These are phyloP conservation scores for Stereocaulon alpinum DNA, from an alignment of 495 filamentous ascomycete species.

Conservation along the genomic window DNA sequence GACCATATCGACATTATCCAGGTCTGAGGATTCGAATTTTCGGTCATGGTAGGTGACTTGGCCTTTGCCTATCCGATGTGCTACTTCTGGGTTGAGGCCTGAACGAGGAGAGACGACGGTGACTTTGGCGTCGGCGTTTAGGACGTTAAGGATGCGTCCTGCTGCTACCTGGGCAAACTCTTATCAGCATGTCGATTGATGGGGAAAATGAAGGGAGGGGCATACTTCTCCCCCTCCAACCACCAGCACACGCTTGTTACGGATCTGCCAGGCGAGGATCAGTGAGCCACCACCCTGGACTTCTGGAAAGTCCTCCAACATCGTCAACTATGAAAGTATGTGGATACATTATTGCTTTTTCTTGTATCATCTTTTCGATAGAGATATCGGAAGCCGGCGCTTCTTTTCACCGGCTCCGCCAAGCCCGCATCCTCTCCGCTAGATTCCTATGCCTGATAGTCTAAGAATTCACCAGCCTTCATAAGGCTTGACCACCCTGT, in stretches of 20 bases:
- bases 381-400: neutral
- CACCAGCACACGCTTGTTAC: slow-evolving; percentile 71
- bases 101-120: slow-evolving; percentile 70
- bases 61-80: slow-evolving; percentile 58
- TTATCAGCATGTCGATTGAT: slow-evolving; percentile 12
- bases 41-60: slow-evolving; percentile 72
- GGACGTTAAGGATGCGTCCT: slow-evolving; percentile 79
- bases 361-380: neutral
- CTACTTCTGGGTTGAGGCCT: slow-evolving; percentile 81
- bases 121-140: slow-evolving; percentile 88
- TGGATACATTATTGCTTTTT: slow-evolving; percentile 3
- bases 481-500: neutral
- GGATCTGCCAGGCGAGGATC: slow-evolving; percentile 89
- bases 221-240: slow-evolving; percentile 86
- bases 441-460: neutral
- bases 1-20: slow-evolving; percentile 75
- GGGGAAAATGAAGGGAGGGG: slow-evolving; percentile 4
- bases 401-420: neutral
- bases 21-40: slow-evolving; percentile 69
- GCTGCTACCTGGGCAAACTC: slow-evolving; percentile 67
- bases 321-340: slow-evolving; percentile 21
- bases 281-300: slow-evolving; percentile 85
- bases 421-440: neutral
- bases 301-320: slow-evolving; percentile 58
- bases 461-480: neutral